Conservation (phyloP, 306 rosid species). For the Fagus crenata region DNA sequence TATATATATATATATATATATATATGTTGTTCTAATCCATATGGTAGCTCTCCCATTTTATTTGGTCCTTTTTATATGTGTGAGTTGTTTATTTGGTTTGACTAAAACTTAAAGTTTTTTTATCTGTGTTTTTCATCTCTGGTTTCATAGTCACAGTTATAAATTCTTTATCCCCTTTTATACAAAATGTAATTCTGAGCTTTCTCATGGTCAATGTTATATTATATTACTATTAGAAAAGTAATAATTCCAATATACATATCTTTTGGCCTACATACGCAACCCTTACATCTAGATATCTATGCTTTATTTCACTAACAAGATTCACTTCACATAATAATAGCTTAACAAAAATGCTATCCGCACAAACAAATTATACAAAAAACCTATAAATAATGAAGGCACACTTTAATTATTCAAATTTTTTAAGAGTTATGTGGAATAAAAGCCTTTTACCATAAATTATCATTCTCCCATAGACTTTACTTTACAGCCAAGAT, state of each 20-base stretch:
- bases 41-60: background rate
- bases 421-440: background rate
- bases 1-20: too few relatives aligned
- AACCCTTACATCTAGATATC: background rate
- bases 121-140: background rate
- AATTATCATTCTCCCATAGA: background rate
- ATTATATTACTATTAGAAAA: slow-evolving; percentile 1
- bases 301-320: background rate
- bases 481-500: background rate
- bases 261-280: background rate
- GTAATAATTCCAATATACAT: background rate
- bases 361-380: background rate
- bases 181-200: background rate
- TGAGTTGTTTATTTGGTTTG: background rate
- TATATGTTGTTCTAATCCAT: background rate
- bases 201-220: background rate
- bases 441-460: background rate
- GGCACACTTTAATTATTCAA: background rate
- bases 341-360: background rate
- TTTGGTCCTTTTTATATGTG: background rate
- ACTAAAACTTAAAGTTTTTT: background rate
- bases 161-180: background rate
- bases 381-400: background rate
- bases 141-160: background rate
- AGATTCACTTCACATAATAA: background rate